Evolutionary conservation across 2,329 filamentous ascomycete species (phyloP).

Genomic region (Stachybotrys echinatus): DNA sequence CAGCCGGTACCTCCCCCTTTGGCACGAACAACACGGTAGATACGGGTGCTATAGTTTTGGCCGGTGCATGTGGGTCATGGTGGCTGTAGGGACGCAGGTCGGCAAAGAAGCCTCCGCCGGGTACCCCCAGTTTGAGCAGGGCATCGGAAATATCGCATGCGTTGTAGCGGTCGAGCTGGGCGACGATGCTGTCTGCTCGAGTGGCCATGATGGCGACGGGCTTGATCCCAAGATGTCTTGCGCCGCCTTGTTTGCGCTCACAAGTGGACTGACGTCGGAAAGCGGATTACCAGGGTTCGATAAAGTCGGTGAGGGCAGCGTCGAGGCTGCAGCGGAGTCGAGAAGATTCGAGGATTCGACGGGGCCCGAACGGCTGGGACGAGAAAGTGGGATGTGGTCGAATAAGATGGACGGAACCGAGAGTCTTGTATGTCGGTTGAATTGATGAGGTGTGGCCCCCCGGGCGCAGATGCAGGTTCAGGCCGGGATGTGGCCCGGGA

Average conservation of each 20-base stretch:
- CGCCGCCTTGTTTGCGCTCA: neutral
- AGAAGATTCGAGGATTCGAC: neutral
- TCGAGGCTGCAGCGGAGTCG: neutral
- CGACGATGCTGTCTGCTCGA: slow-evolving; percentile 14
- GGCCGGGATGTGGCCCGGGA: neutral
- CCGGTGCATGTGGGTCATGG: slow-evolving; percentile 14
- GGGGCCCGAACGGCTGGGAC: neutral
- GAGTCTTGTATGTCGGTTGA: too few species aligned
- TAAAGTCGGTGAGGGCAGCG: neutral
- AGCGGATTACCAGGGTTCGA: neutral
- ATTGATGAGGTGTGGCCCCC: too few species aligned
- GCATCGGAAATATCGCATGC: slow-evolving; percentile 65
- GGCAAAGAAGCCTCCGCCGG: slow-evolving; percentile 60
- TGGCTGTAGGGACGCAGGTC: slow-evolving; percentile 40
- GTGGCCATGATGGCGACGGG: slow-evolving; percentile 13
- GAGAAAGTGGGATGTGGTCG: neutral
- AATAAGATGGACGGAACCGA: neutral
- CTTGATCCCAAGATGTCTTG: neutral
- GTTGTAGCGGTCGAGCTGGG: slow-evolving; percentile 30
- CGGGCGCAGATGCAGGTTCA: neutral
- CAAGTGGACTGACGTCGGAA: neutral
- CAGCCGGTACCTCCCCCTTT: slow-evolving; percentile 38
- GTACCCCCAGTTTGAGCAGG: slow-evolving; percentile 62
- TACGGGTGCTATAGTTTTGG: slow-evolving; percentile 43
- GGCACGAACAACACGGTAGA: slow-evolving; percentile 59